Evolutionary conservation across 495 filamentous ascomycete genomes (phyloP), one percentile per base, ranked within the genome.

Genomic region (Viridothelium virens): DNA sequence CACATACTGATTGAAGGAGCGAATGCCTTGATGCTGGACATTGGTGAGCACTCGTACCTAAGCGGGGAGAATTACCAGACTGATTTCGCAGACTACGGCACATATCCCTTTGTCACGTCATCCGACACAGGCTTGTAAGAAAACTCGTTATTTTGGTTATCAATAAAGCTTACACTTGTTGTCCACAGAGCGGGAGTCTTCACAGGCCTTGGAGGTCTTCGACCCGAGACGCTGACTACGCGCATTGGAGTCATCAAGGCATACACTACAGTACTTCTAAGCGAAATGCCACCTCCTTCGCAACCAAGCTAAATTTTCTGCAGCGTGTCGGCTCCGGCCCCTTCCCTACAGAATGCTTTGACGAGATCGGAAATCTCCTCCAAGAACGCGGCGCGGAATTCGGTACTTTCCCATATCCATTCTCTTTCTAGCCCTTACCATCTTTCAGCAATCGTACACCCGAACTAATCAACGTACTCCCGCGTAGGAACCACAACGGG

Each of bases 191-290:
- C 89, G 31, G 92, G 92, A 64, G 84, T 88, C 73, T 83, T 95
- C 64, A 86, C 88, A 63, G 91, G 90, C 12, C 81, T 94, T 12
- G 53, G 53, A 33, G 79, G 79, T 33, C 75, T 89, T 64, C 79
- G 80, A 62, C 81, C 80, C 46, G 74, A 73, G 66, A 80, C 80
- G 59, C 78, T 87, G 74, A 82, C 83, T 70, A 79, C 81, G 65
- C 82, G 91, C 50, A 86, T 95, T 71, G 91, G 92, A 59, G 92
- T 97, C 9, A 86, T 94, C 62, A 96, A 97, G 75, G 92, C 91
- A 7, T 89, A 82, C 71, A 78, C 74, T 18, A 77, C 75, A 36
- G 53, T 59, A 25, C 16, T 14, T 53, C 6, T 7, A 31, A 10
- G 10, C 11, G 14, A 3, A 11, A 36, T n/a, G 31, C n/a, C 5